A percentile compares a stretch with the other conserved stretches of the same genome.
phyloP scores from a whole-genome alignment of 2,329 filamentous ascomycete genomes.

The Exophiala sideris region DNA sequence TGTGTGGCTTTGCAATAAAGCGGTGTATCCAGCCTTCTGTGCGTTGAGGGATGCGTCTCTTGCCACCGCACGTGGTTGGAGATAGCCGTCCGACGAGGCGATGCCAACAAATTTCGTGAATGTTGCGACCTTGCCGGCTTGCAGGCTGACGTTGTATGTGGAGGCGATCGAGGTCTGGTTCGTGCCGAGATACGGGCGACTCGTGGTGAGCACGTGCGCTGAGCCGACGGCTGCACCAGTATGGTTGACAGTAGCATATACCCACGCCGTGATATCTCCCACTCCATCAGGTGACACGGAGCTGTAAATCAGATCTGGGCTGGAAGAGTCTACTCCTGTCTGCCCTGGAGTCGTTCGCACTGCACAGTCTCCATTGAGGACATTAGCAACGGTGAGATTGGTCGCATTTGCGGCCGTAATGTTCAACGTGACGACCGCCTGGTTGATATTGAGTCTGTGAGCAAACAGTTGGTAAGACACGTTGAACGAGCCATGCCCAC shows the following conservation, averaged over 20 bases:
- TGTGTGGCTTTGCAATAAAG: slow-evolving; percentile 54
- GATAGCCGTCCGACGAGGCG: slow-evolving; percentile 67
- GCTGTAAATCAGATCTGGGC: slow-evolving; percentile 55
- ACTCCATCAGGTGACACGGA: slow-evolving; percentile 63
- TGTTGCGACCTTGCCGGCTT: slow-evolving; percentile 51
- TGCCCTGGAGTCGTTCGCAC: slow-evolving; percentile 59
- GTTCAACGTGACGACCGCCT: slow-evolving; percentile 58
- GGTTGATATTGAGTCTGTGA: slow-evolving; percentile 61
- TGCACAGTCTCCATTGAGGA: slow-evolving; percentile 66
- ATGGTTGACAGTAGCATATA: slow-evolving; percentile 46
- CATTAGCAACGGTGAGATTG: slow-evolving; percentile 61
- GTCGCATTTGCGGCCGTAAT: slow-evolving; percentile 54
- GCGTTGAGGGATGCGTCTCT: slow-evolving; percentile 53
- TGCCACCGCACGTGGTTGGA: slow-evolving; percentile 55
- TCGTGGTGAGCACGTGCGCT: slow-evolving; percentile 37
- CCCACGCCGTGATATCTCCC: slow-evolving; percentile 60
- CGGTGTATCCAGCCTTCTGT: slow-evolving; percentile 53
- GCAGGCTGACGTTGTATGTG: slow-evolving; percentile 52
- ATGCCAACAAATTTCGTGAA: slow-evolving; percentile 66
- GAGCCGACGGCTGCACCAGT: slow-evolving; percentile 43
- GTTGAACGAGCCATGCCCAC: slow-evolving; percentile 48
- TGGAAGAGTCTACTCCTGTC: slow-evolving; percentile 51
- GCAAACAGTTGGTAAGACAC: slow-evolving; percentile 65
- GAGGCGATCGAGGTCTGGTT: slow-evolving; percentile 66
- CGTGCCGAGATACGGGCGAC: slow-evolving; percentile 48